A percentile compares a stretch with the other conserved stretches of the same genome.
Conservation (phyloP, 352 stramenopile genomes). For the Phytophthora capsici region DNA sequence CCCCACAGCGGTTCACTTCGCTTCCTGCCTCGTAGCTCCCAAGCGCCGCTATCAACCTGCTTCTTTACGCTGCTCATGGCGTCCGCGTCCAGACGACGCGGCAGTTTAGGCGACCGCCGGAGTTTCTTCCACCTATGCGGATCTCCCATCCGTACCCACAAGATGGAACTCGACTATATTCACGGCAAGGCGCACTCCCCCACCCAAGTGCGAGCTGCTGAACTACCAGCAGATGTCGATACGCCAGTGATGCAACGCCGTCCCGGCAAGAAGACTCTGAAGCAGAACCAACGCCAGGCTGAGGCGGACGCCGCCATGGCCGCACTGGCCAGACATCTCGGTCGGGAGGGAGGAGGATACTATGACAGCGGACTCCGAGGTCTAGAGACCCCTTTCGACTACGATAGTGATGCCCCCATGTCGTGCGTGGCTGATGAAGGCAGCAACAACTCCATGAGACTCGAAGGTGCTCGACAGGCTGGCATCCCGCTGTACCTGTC, state of each 20-base stretch:
- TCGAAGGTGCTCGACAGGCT: slow-evolving; percentile 60
- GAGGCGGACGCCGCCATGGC: slow-evolving; percentile 32
- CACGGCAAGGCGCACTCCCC: slow-evolving; percentile 41
- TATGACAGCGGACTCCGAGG: slow-evolving; percentile 25
- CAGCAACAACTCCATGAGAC: slow-evolving; percentile 53
- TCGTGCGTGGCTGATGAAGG: slow-evolving; percentile 42
- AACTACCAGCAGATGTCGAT: slow-evolving; percentile 31
- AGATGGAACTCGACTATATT: slow-evolving; percentile 52
- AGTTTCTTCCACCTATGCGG: slow-evolving; percentile 78
- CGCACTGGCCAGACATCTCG: slow-evolving; percentile 26
- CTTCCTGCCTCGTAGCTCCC: slow-evolving; percentile 34
- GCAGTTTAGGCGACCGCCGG: slow-evolving; percentile 34
- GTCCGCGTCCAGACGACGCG: slow-evolving; percentile 27
- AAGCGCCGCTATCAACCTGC: slow-evolving; percentile 7
- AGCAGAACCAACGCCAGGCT: slow-evolving; percentile 41
- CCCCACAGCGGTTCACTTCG: slow-evolving; percentile 28
- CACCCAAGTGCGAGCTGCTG: slow-evolving; percentile 42
- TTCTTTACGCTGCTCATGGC: slow-evolving; percentile 13
- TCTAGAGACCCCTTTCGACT: slow-evolving; percentile 10
- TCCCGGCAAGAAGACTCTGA: slow-evolving; percentile 34
- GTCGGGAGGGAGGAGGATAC: slow-evolving; percentile 45
- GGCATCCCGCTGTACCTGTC: slow-evolving; percentile 72
- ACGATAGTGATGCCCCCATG: slow-evolving; percentile 39
- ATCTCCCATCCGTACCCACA: slow-evolving; percentile 78
- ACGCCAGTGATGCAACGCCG: slow-evolving; percentile 36